Evolutionary conservation across 1,284 basidiomycete genomes (phyloP).

Genomic region (Austroboletus niveus): DNA sequence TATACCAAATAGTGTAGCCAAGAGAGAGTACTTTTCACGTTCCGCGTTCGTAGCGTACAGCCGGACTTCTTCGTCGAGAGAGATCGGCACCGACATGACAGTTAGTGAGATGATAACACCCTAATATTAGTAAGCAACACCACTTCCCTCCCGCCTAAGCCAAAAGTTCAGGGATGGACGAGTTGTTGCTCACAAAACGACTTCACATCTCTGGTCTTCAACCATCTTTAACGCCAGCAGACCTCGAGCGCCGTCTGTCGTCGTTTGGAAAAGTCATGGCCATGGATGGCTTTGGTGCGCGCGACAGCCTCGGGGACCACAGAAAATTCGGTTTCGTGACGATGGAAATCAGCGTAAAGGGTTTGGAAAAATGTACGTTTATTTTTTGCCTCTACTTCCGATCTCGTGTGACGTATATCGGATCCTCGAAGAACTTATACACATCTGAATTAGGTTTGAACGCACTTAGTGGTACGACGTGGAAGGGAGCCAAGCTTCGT

Average conservation of each 20-base stretch:
- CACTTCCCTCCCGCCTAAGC: no score
- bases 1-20: slow-evolving; percentile 90
- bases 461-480: slow-evolving; percentile 71
- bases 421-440: slow-evolving; percentile 1
- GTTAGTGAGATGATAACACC: no score
- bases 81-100: slow-evolving; percentile 40
- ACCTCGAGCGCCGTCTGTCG: slow-evolving; percentile 57
- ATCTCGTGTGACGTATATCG: background rate
- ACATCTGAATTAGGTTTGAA: slow-evolving; percentile 54
- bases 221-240: slow-evolving; percentile 55
- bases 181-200: no score
- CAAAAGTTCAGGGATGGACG: no score
- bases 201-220: no score
- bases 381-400: background rate
- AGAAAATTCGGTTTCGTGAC: slow-evolving; percentile 75
- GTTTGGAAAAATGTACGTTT: slow-evolving; percentile 61
- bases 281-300: slow-evolving; percentile 64
- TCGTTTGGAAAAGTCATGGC: slow-evolving; percentile 66
- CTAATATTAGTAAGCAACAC: no score
- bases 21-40: slow-evolving; percentile 85
- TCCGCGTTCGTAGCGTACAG: slow-evolving; percentile 88
- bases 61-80: slow-evolving; percentile 88
- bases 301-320: slow-evolving; percentile 62
- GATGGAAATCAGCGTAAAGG: slow-evolving; percentile 57
- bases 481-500: slow-evolving; percentile 81